A percentile compares a stretch with the other conserved stretches of the same genome.
These are phyloP conservation scores for Anastatica hierochuntica DNA, from an alignment of 345 rosid genomes.

Conservation along the genomic window DNA sequence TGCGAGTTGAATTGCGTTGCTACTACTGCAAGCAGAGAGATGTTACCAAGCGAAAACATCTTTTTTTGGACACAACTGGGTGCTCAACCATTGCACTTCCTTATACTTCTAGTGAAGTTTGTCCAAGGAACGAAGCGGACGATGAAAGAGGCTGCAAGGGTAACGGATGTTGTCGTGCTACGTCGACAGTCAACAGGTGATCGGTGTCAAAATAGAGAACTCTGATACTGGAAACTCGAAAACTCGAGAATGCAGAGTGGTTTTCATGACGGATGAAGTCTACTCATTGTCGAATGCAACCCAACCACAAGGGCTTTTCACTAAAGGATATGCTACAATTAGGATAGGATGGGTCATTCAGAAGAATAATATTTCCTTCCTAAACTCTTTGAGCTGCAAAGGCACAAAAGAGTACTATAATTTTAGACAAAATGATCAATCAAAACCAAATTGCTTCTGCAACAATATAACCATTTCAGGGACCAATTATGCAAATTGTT, in stretches of 20 bases:
- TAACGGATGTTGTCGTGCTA: conserved; percentile 22
- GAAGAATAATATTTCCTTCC: not conserved
- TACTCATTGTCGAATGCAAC: not conserved
- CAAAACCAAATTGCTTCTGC: too few relatives aligned
- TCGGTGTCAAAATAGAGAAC: not conserved
- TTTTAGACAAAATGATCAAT: too few relatives aligned
- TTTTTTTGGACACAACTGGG: too few relatives aligned
- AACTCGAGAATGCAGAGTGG: not conserved
- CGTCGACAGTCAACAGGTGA: not conserved
- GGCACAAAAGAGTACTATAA: conserved; percentile 5
- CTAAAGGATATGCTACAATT: not conserved
- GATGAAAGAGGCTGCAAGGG: conserved; percentile 10
- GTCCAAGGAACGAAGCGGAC: not conserved
- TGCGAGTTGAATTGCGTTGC: not conserved
- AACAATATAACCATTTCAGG: too few relatives aligned
- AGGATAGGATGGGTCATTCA: not conserved
- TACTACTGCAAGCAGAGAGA: too few relatives aligned
- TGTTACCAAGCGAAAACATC: too few relatives aligned
- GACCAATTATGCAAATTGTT: not conserved
- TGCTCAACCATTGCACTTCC: too few relatives aligned
- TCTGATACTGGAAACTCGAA: not conserved
- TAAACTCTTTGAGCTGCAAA: not conserved
- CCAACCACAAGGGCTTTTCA: not conserved
- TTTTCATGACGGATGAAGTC: not conserved
- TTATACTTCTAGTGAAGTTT: too few relatives aligned